phyloP scores from a whole-genome alignment of 129 eudicot genomes.

The Chrysanthemum seticuspe region DNA sequence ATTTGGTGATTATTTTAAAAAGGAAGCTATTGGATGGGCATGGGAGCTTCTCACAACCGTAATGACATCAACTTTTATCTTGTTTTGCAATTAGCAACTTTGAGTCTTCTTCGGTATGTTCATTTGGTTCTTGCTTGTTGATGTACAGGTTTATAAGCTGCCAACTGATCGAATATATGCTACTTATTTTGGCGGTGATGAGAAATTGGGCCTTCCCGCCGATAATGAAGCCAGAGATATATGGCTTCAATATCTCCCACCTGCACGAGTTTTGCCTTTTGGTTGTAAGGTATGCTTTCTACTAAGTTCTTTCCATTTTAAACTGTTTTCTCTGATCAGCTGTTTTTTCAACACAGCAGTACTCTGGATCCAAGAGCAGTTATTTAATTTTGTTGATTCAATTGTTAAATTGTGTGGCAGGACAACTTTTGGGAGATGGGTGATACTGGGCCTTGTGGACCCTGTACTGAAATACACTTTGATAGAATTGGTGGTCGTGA shows the following conservation, averaged over 20 bases:
- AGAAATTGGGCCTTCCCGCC: constrained; percentile 82
- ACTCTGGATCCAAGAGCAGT: constrained; percentile 7
- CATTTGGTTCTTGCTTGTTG: constrained; percentile 13
- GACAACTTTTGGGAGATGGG: constrained; percentile 99
- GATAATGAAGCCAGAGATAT: constrained; percentile 79
- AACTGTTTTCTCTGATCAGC: too few species aligned
- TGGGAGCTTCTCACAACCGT: constrained; percentile 93
- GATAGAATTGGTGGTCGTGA: constrained; percentile 94
- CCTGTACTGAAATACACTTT: constrained; percentile 94
- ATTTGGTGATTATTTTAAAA: constrained; percentile 91
- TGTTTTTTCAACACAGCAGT: background rate
- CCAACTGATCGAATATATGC: constrained; percentile 87
- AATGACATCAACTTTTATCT: constrained; percentile 8
- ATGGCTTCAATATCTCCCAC: constrained; percentile 83
- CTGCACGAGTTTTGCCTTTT: constrained; percentile 78
- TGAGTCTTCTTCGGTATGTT: background rate
- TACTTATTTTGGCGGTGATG: constrained; percentile 98
- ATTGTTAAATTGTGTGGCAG: constrained; percentile 35
- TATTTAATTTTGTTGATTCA: background rate
- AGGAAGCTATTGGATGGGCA: constrained; percentile 91
- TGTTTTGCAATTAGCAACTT: background rate
- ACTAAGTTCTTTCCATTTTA: background rate
- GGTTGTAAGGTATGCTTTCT: constrained; percentile 69
- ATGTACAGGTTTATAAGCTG: constrained; percentile 64
- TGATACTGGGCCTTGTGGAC: constrained; percentile 99